Base-by-base conservation (phyloP, 208 protist genomes). In the Wallacemonas sp. region DNA sequence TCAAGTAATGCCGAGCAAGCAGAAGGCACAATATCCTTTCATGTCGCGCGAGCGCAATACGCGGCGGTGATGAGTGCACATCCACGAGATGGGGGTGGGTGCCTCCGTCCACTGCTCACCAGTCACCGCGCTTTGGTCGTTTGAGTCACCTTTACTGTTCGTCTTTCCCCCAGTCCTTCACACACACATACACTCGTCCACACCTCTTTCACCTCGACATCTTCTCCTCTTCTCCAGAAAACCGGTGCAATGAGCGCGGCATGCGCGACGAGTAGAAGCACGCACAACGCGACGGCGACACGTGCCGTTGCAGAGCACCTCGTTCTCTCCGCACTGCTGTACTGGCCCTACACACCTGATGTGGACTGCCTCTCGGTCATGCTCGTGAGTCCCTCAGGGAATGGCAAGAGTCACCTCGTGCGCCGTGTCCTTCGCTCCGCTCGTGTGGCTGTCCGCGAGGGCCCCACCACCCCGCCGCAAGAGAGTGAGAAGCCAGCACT, bases 321-420 rank as follows among this genome's bases (percentile, higher is more conserved):
- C 3, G 66, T 92, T 12, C 42, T 70, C 19, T 71, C 70, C 0
- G 37, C 85, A 22, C 48, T 89, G 30, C 66, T 39, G 37, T 60
- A 73, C 65, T 92, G 86, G 83, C 79, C 83, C 6, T 68, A 78
- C 41, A 36, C 38, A 1, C 65, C 75, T 1, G 58, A 83, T 39
- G 26, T 50, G 30, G 50, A 58, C 21, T 71, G 55, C 12, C 73
- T 73, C 0, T 87, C 83, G 0, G 0, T 93, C 15, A 71, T 93
- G 13, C 67, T 93, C 4, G 76, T 75, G 34, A 79, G 83, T 0
- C 75, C 83, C 1, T 66, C 81, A 8, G 71, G 74, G 0, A 91
- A 84, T 41, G 87, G 87, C 30, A 93, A 93, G 55, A 87, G 78
- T 19, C 62, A 85, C 60, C 72, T 87, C 1, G 58, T 89, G 8